Percentiles rank a stretch among this genome's conserved stretches.
Evolutionary conservation across 2,329 filamentous ascomycete genomes (phyloP).

Genomic region (Cladosporium sp.): DNA sequence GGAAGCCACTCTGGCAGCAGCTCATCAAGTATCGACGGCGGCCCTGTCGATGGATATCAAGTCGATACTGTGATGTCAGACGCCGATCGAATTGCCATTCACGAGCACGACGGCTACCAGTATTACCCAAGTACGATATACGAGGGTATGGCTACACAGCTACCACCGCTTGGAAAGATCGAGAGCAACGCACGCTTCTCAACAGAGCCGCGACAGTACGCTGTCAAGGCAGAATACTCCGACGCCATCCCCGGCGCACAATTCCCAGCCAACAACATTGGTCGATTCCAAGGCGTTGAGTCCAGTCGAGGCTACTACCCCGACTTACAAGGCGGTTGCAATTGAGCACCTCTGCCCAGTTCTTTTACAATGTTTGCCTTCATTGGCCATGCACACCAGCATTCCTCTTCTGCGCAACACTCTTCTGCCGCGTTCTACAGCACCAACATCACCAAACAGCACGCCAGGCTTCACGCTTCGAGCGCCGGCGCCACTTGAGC

Average conservation of each 20-base stretch:
- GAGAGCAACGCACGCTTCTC: slow-evolving; percentile 29
- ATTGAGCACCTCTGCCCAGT: neutral
- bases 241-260: slow-evolving; percentile 35
- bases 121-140: slow-evolving; percentile 49
- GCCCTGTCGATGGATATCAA: slow-evolving; percentile 31
- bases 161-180: slow-evolving; percentile 35
- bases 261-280: slow-evolving; percentile 40
- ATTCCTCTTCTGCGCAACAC: neutral
- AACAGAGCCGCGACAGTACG: slow-evolving; percentile 37
- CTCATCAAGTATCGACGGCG: slow-evolving; percentile 37
- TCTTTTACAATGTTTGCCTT: neutral
- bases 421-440: slow-evolving; percentile 11
- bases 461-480: slow-evolving; percentile 1
- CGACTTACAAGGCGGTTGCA: slow-evolving; percentile 43
- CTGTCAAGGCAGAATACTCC: slow-evolving; percentile 45
- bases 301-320: slow-evolving; percentile 50
- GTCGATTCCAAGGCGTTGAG: slow-evolving; percentile 49
- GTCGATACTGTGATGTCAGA: slow-evolving; percentile 43
- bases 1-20: slow-evolving; percentile 47
- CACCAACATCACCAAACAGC: slow-evolving; percentile 5
- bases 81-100: slow-evolving; percentile 45
- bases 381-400: slow-evolving; percentile 3
- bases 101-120: slow-evolving; percentile 45
- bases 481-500: slow-evolving; percentile 12
- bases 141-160: slow-evolving; percentile 37